Percentiles rank a stretch among this genome's conserved stretches.
phyloP scores from a whole-genome alignment of 352 stramenopile genomes.

The Phytophthora niederhauseri region DNA sequence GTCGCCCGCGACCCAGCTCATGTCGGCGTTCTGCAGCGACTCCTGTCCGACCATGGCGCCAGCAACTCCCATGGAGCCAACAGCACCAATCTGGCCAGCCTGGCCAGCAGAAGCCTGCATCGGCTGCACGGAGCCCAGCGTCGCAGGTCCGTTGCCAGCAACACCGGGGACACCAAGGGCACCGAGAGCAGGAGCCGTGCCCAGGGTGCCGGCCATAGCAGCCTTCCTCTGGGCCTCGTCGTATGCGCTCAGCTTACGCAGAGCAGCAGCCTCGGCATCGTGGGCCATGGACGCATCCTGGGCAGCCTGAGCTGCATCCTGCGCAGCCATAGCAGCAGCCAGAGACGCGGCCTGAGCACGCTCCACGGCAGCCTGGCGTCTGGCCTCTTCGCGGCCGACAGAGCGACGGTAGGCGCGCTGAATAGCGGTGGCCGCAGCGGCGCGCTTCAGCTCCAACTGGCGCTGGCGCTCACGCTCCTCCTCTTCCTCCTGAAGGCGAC shows the following conservation, averaged over 20 bases:
- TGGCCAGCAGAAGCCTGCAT: conserved; percentile 67
- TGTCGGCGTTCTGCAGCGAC: conserved; percentile 80
- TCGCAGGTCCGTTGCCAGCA: conserved; percentile 58
- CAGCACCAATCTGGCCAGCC: conserved; percentile 74
- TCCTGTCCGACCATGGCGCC: conserved; percentile 80
- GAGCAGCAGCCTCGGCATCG: conserved; percentile 75
- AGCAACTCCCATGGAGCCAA: conserved; percentile 77
- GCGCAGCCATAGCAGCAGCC: conserved; percentile 71
- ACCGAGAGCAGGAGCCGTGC: conserved; percentile 62
- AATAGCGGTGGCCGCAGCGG: conserved; percentile 62
- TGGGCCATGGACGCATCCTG: conserved; percentile 75
- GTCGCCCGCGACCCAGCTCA: conserved; percentile 88
- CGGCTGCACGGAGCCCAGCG: conserved; percentile 73
- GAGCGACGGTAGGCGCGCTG: conserved; percentile 75
- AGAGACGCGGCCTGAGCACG: conserved; percentile 75
- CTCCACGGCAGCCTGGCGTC: conserved; percentile 63
- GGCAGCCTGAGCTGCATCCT: conserved; percentile 76
- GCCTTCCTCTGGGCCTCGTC: conserved; percentile 59
- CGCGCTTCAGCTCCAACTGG: conserved; percentile 57
- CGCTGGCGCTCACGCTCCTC: conserved; percentile 74
- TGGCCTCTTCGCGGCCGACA: conserved; percentile 74
- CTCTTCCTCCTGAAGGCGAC: conserved; percentile 58
- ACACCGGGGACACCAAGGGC: conserved; percentile 54
- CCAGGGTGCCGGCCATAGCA: conserved; percentile 51
- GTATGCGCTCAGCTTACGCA: conserved; percentile 71